Conservation (phyloP, 208 protist genomes). For the Leishmania turanica region DNA sequence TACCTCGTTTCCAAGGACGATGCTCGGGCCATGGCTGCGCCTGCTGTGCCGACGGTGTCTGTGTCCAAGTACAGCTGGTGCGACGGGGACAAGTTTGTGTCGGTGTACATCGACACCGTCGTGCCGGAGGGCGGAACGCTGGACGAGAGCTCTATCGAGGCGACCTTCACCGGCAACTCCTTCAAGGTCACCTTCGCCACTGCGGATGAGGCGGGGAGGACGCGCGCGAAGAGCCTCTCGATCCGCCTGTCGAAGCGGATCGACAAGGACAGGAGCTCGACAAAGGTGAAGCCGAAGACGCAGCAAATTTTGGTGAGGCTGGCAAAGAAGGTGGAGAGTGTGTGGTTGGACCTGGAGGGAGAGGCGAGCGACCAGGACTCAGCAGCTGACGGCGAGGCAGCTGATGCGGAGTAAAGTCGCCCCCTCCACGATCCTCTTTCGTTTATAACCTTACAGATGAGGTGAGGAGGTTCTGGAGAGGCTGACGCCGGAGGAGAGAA, state of each 20-base stretch:
- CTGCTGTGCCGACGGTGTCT: slow-evolving; percentile 11
- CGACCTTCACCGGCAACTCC: slow-evolving; percentile 39
- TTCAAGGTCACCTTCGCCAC: slow-evolving; percentile 44
- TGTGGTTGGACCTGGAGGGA: slow-evolving; percentile 70
- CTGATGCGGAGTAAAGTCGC: neutral
- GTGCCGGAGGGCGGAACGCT: slow-evolving; percentile 39
- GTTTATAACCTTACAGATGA: neutral
- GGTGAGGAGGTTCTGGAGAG: neutral
- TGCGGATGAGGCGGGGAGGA: slow-evolving; percentile 22
- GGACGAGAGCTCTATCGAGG: slow-evolving; percentile 34
- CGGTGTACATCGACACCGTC: slow-evolving; percentile 68
- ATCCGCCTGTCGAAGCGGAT: slow-evolving; percentile 58
- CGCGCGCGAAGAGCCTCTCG: slow-evolving; percentile 38
- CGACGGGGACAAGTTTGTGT: slow-evolving; percentile 64
- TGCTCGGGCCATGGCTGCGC: slow-evolving; percentile 5
- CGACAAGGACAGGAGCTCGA: slow-evolving; percentile 42
- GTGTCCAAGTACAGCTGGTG: slow-evolving; percentile 82
- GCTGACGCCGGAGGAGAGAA: too few relatives aligned
- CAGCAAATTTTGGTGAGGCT: slow-evolving; percentile 65
- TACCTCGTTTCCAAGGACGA: slow-evolving; percentile 59
- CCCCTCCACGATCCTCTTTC: neutral
- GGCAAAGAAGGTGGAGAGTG: slow-evolving; percentile 47
- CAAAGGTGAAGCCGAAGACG: slow-evolving; percentile 54
- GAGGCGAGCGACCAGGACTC: slow-evolving; percentile 40
- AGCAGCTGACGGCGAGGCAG: slow-evolving; percentile 8